phyloP scores from a whole-genome alignment of 345 rosid species.

The Sonneratia caseolaris region DNA sequence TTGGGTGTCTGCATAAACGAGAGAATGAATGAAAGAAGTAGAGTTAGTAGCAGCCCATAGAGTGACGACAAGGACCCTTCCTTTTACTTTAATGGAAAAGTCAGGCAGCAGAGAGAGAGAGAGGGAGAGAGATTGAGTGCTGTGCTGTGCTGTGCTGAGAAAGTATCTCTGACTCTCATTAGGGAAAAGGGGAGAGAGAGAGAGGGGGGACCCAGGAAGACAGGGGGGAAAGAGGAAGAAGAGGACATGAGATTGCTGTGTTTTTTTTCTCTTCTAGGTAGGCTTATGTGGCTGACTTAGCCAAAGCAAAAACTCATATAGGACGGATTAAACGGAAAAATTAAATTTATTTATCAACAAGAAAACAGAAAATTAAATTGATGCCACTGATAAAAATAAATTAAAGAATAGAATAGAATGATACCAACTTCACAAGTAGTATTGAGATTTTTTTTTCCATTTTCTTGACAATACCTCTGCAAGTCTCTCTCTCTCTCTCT shows the following conservation, averaged over 20 bases:
- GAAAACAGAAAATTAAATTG: too few relatives aligned
- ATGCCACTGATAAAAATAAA: too few relatives aligned
- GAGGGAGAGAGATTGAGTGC: neutral
- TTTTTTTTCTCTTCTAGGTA: neutral
- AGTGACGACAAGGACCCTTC: constrained; percentile 4
- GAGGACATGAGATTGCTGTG: neutral
- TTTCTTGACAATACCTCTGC: too few relatives aligned
- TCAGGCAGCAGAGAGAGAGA: neutral
- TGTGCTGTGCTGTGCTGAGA: neutral
- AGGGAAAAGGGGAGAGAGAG: too few relatives aligned
- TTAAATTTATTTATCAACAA: too few relatives aligned
- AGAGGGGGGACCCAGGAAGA: too few relatives aligned
- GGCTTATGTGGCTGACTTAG: neutral
- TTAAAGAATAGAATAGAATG: too few relatives aligned
- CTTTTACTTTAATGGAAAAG: constrained; percentile 9
- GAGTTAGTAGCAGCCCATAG: neutral
- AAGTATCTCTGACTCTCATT: neutral
- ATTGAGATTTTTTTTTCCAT: too few relatives aligned
- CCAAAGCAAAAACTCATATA: neutral
- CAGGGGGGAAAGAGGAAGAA: too few relatives aligned
- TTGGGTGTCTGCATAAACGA: neutral
- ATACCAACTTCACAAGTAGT: too few relatives aligned
- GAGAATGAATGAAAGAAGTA: neutral
- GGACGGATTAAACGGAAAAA: neutral
- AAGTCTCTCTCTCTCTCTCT: too few relatives aligned